These are phyloP conservation scores for Conidiobolus incongruus DNA, from an alignment of 371 early-diverging fungal species.

Conservation along the genomic window DNA sequence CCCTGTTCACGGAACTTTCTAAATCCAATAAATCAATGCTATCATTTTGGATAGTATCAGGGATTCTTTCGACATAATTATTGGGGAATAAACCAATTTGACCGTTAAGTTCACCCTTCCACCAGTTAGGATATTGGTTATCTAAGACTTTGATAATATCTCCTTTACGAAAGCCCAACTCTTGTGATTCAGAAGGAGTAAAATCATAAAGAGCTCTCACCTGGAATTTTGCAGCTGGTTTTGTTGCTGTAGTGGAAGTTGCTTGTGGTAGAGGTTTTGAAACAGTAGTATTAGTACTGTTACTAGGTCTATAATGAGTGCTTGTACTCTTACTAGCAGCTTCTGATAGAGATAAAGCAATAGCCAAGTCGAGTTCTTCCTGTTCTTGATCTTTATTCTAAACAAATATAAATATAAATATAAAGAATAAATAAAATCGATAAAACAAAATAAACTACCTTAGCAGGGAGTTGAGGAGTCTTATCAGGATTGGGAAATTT, in stretches of 20 bases:
- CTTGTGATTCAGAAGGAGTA: conserved; percentile 55
- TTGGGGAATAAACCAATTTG: conserved; percentile 67
- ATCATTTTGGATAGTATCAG: conserved; percentile 29
- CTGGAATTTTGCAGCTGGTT: conserved; percentile 11
- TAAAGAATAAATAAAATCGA: too few species aligned
- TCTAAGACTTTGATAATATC: conserved; percentile 64
- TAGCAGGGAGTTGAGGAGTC: conserved; percentile 10
- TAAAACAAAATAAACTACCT: conserved; percentile 29
- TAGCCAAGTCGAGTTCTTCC: conserved; percentile 72
- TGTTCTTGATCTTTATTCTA: conserved; percentile 25
- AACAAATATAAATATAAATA: conserved; percentile 16
- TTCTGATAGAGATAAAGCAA: conserved; percentile 72
- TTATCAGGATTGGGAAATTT: conserved; percentile 65
- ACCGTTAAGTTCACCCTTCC: conserved; percentile 59
- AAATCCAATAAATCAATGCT: conserved; percentile 29
- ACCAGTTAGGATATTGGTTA: conserved; percentile 75
- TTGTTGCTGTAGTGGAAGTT: conserved; percentile 9
- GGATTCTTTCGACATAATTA: conserved; percentile 53
- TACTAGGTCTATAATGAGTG: conserved; percentile 1
- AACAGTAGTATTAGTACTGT: background rate
- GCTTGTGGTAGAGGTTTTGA: conserved; percentile 9
- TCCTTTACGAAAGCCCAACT: conserved; percentile 51
- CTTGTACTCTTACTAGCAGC: conserved; percentile 23
- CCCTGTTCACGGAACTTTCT: conserved; percentile 44
- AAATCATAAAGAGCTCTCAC: conserved; percentile 76